Percentiles rank a stretch among this genome's conserved stretches.
Conservation (phyloP, 2,329 filamentous ascomycete genomes). For the Knoxdaviesia capensis region DNA sequence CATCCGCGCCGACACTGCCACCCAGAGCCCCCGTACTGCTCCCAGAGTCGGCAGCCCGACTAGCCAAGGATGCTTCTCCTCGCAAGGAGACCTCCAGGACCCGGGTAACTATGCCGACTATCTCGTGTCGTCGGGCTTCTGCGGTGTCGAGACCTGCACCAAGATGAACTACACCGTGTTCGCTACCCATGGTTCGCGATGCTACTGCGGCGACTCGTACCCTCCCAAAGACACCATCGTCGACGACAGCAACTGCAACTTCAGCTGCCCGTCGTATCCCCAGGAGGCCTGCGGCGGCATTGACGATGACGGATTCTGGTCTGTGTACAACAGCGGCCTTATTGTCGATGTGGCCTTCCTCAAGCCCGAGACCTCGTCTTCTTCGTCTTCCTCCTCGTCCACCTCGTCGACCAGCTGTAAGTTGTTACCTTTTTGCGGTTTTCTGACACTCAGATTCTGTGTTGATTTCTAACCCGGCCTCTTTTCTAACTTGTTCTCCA, state of each 20-base stretch:
- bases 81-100: slow-evolving; percentile 17
- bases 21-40: slow-evolving; percentile 16
- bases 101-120: slow-evolving; percentile 7
- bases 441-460: too few species aligned
- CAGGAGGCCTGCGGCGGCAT: slow-evolving; percentile 36
- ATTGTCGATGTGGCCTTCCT: slow-evolving; percentile 17
- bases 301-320: slow-evolving; percentile 12
- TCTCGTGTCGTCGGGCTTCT: slow-evolving; percentile 18
- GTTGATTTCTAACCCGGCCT: too few species aligned
- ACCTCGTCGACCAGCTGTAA: slow-evolving; percentile 4
- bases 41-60: slow-evolving; percentile 18
- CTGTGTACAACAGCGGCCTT: slow-evolving; percentile 30
- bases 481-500: too few species aligned
- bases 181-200: slow-evolving; percentile 40
- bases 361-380: slow-evolving; percentile 7
- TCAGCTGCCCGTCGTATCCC: slow-evolving; percentile 42
- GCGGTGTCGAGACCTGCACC: slow-evolving; percentile 17
- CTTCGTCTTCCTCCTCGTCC: slow-evolving; percentile 10
- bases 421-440: too few species aligned
- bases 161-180: slow-evolving; percentile 32
- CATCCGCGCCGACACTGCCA: too few species aligned
- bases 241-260: slow-evolving; percentile 39
- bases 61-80: slow-evolving; percentile 30
- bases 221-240: slow-evolving; percentile 36
- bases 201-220: slow-evolving; percentile 53